Evolutionary conservation across 306 rosid genomes (phyloP), one percentile per base, ranked within the genome.

Genomic region (Citrullus mucosospermus): DNA sequence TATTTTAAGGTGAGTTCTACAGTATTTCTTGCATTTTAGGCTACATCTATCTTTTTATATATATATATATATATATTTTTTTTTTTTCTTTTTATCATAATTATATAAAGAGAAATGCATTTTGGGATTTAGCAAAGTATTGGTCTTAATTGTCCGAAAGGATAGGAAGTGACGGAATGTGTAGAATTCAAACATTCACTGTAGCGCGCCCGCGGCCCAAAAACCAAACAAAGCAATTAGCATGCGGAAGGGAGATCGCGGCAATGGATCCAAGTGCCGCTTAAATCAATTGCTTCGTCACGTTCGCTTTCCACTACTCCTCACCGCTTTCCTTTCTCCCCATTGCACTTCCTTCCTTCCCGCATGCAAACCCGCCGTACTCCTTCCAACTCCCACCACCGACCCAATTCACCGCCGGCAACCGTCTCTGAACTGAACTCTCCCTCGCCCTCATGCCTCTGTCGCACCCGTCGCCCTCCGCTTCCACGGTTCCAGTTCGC

Each of bases 401-500:
- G 46, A 5, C 83, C 2, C 34, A 20, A 69, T 9, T 69, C 75
- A 2, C 55, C 56, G 38, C 20, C 54, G 34, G 74, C 32, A n/a
- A 67, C 54, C 32, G 0, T 67, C 75, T 16, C 46, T 79, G 83
- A 85, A 79, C 41, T 81, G 82, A 79, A 10, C 56, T 51, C 56
- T 4, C n/a, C 65, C 61, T 67, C 89, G 1, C 79, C 88, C 2
- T 30, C 20, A 28, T 73, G 41, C 36, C 80, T 41, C 82, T 75
- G 10, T 57, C 84, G 4, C 87, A 83, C 20, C 81, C 78, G 8
- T 67, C 83, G 9, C 28, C 83, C 51, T 60, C 86, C 11, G 12
- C 82, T 50, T 71, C 76, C 56, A 6, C 86, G 77, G 80, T 82
- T 28, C 86, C 87, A 25, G 85, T 78, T 8, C 86, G 88, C 18